Percentiles rank a stretch among this genome's conserved stretches.
Evolutionary conservation across 805 yeast species (phyloP).

Genomic region (Wickerhamomyces rabaulensis): DNA sequence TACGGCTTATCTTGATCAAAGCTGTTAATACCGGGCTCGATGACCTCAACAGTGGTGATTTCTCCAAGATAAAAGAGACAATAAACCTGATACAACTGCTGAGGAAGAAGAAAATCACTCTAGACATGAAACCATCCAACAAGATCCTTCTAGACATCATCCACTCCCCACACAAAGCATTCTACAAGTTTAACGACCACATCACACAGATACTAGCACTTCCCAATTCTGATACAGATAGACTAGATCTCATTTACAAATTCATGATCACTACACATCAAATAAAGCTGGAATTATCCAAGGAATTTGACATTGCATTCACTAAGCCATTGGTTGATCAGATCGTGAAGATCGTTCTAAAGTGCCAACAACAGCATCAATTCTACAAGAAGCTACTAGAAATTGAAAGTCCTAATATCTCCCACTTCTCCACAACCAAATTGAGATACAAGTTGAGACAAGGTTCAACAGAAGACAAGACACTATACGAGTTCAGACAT

Average conservation of each 20-base stretch:
- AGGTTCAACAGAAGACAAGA: conserved; percentile 2
- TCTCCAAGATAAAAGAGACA: background rate
- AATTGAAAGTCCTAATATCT: background rate
- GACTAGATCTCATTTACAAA: background rate
- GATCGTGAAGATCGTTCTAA: background rate
- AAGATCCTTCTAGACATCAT: background rate
- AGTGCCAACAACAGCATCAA: background rate
- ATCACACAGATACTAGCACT: background rate
- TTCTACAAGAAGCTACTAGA: background rate
- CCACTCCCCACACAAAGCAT: background rate
- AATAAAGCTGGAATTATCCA: background rate
- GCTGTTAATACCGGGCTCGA: background rate
- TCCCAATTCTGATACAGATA: background rate
- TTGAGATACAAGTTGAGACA: conserved; percentile 5
- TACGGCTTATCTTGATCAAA: background rate
- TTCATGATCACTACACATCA: background rate
- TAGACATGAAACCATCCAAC: background rate
- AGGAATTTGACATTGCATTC: background rate
- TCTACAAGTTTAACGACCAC: background rate
- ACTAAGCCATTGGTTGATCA: background rate
- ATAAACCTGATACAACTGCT: background rate
- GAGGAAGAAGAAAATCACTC: background rate
- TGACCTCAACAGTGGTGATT: background rate
- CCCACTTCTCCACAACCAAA: background rate
- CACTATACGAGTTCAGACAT: conserved; percentile 6